Evolutionary conservation across 2,329 filamentous ascomycete species (phyloP), one percentile per base, ranked within the genome.

Genomic region (Rhexocercosporidium sp.): DNA sequence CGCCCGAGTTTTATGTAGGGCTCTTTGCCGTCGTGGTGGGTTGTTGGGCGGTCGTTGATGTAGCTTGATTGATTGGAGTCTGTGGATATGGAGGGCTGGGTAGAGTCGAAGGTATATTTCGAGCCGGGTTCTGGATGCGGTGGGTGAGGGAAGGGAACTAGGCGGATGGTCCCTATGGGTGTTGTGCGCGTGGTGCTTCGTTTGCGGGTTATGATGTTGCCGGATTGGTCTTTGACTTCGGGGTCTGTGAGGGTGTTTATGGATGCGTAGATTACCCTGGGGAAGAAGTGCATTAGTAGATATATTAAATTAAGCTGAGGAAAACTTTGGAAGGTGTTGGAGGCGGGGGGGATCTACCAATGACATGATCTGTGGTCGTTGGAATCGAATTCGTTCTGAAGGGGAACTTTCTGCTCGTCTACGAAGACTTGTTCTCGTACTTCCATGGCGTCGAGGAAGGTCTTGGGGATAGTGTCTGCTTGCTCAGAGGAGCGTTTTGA

Each of bases 1-100:
- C 93, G 86, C 5, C 93, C 93, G 1, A 97, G 80, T 80, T 95
- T 96, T 70, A 97, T 83, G 78, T 95, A 97, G 0, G 92, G 88
- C 75, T 96, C 93, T 44, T 82, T 76, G 7, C 85, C 86, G 74
- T 91, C 84, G 76, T 87, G 85, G 71, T 84, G 81, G 59, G 79
- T 83, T 47, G 84, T 88, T 53, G 78, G 69, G 54, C 59, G 70
- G 66, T 72, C 74, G 44, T 60, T 61, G 51, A 70, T 71, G 72
- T 5, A 67, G 57, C 11, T 56, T 54, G 7, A 60, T 49, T 12
- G 60, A 59, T 34, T 56, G 2, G 60, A 2, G 4, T 46, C 37
- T 8, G 68, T 18, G 3, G 37, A 41, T 11, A 66, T 25, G 8
- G 47, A 54, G 2, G 70, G 69, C 37, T 71, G 70, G 6, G 70